Evolutionary conservation across 2,329 filamentous ascomycete genomes (phyloP).

Genomic region (Thermomyces lanuginosus): DNA sequence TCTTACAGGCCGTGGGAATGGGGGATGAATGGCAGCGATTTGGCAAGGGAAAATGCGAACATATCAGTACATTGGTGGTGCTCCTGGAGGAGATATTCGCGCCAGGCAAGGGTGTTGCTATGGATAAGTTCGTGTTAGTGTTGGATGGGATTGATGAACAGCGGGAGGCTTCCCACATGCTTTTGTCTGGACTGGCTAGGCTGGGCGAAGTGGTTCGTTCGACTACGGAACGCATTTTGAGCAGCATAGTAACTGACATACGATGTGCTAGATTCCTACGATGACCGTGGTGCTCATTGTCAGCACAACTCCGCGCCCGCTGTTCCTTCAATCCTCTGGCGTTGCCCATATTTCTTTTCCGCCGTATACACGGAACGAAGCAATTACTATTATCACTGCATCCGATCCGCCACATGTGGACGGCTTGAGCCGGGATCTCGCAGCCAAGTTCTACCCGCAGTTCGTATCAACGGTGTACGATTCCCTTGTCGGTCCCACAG

Average conservation of each 20-base stretch:
- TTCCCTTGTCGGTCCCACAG: slow-evolving; percentile 62
- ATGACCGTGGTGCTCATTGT: slow-evolving; percentile 65
- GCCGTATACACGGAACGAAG: slow-evolving; percentile 65
- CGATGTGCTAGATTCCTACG: slow-evolving; percentile 49
- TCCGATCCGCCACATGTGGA: slow-evolving; percentile 27
- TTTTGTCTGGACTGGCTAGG: slow-evolving; percentile 65
- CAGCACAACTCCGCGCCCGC: slow-evolving; percentile 48
- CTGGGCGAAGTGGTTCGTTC: slow-evolving; percentile 59
- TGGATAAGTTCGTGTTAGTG: slow-evolving; percentile 58
- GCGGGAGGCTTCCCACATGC: slow-evolving; percentile 59
- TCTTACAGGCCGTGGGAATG: slow-evolving; percentile 19
- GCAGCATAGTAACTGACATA: slow-evolving; percentile 4
- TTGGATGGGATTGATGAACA: slow-evolving; percentile 79
- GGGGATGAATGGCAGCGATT: slow-evolving; percentile 30
- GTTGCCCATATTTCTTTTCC: slow-evolving; percentile 69
- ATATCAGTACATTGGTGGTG: slow-evolving; percentile 57
- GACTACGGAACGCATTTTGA: slow-evolving; percentile 3
- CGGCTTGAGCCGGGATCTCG: slow-evolving; percentile 14
- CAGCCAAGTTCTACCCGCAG: slow-evolving; percentile 36
- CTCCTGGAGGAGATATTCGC: slow-evolving; percentile 40
- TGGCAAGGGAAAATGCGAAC: slow-evolving; percentile 53
- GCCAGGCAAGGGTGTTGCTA: slow-evolving; percentile 14
- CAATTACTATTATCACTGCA: slow-evolving; percentile 57
- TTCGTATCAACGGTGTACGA: slow-evolving; percentile 81
- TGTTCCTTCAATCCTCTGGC: slow-evolving; percentile 52